Percentiles rank a stretch among this genome's conserved stretches.
Conservation (phyloP, 2,329 filamentous ascomycete species). For the Pseudogymnoascus sp. region DNA sequence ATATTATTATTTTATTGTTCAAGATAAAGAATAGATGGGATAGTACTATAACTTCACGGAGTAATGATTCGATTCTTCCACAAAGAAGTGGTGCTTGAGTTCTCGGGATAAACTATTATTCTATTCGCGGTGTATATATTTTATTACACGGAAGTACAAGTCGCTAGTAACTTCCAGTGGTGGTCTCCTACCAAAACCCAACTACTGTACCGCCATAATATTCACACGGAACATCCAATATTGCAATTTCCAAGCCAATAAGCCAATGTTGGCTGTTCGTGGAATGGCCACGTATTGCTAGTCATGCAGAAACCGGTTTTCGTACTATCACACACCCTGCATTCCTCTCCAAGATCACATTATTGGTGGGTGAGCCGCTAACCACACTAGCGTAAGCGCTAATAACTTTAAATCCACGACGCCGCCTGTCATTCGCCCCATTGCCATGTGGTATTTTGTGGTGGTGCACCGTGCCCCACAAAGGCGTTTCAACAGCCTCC, state of each 20-base stretch:
- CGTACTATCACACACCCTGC: background rate
- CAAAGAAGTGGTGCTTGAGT: background rate
- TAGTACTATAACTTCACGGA: background rate
- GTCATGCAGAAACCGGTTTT: background rate
- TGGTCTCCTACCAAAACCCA: background rate
- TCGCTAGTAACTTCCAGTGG: background rate
- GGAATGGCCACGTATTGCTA: background rate
- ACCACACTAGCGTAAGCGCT: background rate
- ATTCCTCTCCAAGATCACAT: background rate
- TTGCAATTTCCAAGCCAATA: background rate
- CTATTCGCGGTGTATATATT: background rate
- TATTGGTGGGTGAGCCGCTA: background rate
- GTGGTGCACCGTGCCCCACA: background rate
- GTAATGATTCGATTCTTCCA: background rate
- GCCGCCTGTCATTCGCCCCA: background rate
- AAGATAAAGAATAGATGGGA: background rate
- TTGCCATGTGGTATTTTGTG: background rate
- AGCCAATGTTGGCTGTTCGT: background rate
- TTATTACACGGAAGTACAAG: background rate
- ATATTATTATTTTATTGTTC: background rate
- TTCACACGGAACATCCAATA: background rate
- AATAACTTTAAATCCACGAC: background rate
- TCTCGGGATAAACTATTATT: background rate
- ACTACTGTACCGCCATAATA: background rate
- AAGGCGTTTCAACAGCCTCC: background rate